phyloP scores from a whole-genome alignment of 192 early-diverging fungal species.

The Spizellomyces punctatus region DNA sequence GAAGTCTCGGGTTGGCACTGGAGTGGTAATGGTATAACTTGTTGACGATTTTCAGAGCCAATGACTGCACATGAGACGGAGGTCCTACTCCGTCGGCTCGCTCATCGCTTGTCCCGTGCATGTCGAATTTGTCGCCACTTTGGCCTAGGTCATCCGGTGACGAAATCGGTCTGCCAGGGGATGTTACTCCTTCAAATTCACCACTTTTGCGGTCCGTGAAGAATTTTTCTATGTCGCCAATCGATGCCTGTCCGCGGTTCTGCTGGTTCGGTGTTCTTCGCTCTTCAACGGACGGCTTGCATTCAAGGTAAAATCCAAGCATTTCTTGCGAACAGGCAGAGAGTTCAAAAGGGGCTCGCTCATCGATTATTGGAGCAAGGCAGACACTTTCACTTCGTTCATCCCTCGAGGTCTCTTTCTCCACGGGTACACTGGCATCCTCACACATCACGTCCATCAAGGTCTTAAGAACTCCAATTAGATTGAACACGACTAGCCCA shows the following conservation, averaged over 20 bases:
- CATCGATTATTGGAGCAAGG: neutral
- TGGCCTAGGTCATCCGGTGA: neutral
- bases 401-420: neutral
- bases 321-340: constrained; percentile 25
- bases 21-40: constrained; percentile 34
- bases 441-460: constrained; percentile 20
- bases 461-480: constrained; percentile 31
- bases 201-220: too few species aligned
- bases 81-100: neutral
- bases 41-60: constrained; percentile 35
- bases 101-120: neutral
- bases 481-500: constrained; percentile 3
- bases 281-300: too few species aligned
- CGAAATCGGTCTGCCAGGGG: neutral
- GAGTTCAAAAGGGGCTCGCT: neutral
- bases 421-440: neutral
- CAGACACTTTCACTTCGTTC: neutral
- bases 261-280: too few species aligned
- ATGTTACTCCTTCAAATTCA: too few species aligned
- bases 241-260: too few species aligned
- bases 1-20: constrained; percentile 25
- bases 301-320: constrained; percentile 12
- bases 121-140: neutral
- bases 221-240: too few species aligned
- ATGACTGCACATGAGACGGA: neutral